A percentile compares a stretch with the other conserved stretches of the same genome.
Evolutionary conservation across 768 basidiomycete genomes (phyloP).

Genomic region (Mycena vulgaris): DNA sequence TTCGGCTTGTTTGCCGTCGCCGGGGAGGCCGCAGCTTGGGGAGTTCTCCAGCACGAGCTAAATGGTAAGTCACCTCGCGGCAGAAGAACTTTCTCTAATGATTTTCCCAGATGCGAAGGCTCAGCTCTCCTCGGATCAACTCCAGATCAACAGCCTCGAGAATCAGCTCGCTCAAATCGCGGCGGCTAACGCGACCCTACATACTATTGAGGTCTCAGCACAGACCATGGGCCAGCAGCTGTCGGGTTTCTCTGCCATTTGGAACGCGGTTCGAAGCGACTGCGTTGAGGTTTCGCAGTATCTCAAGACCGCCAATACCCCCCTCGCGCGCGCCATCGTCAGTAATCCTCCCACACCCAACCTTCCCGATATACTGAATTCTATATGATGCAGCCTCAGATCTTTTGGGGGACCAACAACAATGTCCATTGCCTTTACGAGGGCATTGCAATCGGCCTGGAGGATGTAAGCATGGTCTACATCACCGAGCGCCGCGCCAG

Average conservation of each 20-base stretch:
- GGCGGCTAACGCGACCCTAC: not conserved
- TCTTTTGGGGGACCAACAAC: constrained; percentile 1
- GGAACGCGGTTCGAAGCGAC: constrained; percentile 11
- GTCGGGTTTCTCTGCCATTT: not conserved
- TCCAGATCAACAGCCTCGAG: not conserved
- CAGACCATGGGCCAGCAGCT: constrained; percentile 13
- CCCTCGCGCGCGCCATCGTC: constrained; percentile 1
- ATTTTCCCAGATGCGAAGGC: not conserved
- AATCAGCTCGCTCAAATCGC: not conserved
- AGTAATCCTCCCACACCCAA: not conserved
- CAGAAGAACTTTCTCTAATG: not conserved
- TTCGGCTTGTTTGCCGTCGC: not conserved
- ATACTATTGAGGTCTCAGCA: not conserved
- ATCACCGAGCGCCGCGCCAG: not conserved
- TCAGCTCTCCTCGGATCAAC: not conserved
- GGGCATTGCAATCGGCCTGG: not conserved
- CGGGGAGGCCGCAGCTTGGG: constrained; percentile 1
- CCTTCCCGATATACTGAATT: not conserved
- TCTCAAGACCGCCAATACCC: not conserved
- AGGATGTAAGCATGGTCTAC: not conserved
- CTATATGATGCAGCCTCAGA: not conserved
- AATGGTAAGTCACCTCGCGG: not conserved
- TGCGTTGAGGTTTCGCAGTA: not conserved
- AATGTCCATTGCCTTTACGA: constrained; percentile 5
- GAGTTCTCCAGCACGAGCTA: not conserved